Evolutionary conservation across 208 protist genomes (phyloP).

Genomic region (Phytomonas sp.): DNA sequence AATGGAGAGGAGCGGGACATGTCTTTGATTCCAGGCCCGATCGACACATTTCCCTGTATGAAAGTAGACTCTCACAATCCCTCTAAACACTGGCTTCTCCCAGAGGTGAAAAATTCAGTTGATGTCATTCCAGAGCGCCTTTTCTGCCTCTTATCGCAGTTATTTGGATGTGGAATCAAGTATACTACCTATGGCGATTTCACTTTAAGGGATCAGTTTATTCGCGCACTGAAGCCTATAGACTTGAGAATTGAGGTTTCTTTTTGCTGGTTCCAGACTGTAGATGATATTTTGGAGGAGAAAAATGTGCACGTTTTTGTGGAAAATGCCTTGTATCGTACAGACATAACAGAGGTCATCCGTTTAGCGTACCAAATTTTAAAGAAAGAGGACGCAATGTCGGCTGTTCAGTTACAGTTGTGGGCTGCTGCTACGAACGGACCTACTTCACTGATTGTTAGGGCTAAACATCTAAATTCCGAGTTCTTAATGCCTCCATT

Average conservation of each 20-base stretch:
- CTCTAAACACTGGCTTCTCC: slow-evolving; percentile 32
- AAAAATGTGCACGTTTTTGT: slow-evolving; percentile 22
- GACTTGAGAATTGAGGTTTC: slow-evolving; percentile 22
- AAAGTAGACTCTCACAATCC: slow-evolving; percentile 24
- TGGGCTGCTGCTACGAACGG: slow-evolving; percentile 36
- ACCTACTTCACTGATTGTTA: not conserved
- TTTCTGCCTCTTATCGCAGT: slow-evolving; percentile 39
- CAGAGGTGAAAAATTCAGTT: slow-evolving; percentile 14
- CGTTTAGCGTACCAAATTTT: slow-evolving; percentile 23
- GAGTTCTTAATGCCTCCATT: not conserved
- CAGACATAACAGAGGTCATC: slow-evolving; percentile 31
- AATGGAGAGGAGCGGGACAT: not conserved
- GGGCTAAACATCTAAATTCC: not conserved
- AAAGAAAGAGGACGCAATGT: slow-evolving; percentile 21
- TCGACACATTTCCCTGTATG: slow-evolving; percentile 50
- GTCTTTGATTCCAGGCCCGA: slow-evolving; percentile 30
- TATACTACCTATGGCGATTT: slow-evolving; percentile 49
- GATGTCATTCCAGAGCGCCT: slow-evolving; percentile 68
- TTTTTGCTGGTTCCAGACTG: slow-evolving; percentile 17
- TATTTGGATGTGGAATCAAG: slow-evolving; percentile 61
- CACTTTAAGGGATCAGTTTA: slow-evolving; percentile 20
- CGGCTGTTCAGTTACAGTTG: slow-evolving; percentile 13
- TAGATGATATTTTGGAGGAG: slow-evolving; percentile 12
- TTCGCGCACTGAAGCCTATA: slow-evolving; percentile 19
- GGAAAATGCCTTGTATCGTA: slow-evolving; percentile 33